phyloP scores from a whole-genome alignment of 306 rosid species.

The Citrullus colocynthis region DNA sequence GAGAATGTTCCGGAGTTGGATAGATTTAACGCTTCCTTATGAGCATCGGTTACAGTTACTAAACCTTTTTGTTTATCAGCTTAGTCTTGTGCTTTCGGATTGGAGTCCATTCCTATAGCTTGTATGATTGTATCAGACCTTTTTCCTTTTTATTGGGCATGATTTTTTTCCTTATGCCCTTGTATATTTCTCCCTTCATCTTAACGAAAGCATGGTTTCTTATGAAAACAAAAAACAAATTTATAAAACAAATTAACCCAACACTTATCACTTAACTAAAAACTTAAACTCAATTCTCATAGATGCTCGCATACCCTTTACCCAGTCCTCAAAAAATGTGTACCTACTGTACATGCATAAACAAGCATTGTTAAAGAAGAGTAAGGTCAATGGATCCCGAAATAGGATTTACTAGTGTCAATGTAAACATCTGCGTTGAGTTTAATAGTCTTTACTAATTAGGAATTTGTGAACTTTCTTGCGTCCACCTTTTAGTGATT shows the following conservation, averaged over 20 bases:
- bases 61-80: too few species aligned
- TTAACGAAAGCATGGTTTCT: too few species aligned
- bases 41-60: too few species aligned
- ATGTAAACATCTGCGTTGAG: too few species aligned
- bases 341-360: background rate
- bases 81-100: too few species aligned
- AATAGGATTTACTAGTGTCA: background rate
- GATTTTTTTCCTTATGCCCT: too few species aligned
- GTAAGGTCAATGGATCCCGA: background rate
- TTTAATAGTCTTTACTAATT: background rate
- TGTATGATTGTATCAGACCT: too few species aligned
- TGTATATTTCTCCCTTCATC: too few species aligned
- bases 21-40: too few species aligned
- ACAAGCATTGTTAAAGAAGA: background rate
- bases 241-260: background rate
- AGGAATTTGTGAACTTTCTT: background rate
- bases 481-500: background rate
- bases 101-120: too few species aligned
- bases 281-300: background rate
- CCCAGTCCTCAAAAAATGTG: background rate
- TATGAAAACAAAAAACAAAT: background rate
- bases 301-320: background rate
- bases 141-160: too few species aligned
- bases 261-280: background rate
- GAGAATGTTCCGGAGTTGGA: too few species aligned